These are phyloP conservation scores for Musa troglodytarum DNA, from an alignment of 176 grass and related monocot genomes.

Conservation along the genomic window DNA sequence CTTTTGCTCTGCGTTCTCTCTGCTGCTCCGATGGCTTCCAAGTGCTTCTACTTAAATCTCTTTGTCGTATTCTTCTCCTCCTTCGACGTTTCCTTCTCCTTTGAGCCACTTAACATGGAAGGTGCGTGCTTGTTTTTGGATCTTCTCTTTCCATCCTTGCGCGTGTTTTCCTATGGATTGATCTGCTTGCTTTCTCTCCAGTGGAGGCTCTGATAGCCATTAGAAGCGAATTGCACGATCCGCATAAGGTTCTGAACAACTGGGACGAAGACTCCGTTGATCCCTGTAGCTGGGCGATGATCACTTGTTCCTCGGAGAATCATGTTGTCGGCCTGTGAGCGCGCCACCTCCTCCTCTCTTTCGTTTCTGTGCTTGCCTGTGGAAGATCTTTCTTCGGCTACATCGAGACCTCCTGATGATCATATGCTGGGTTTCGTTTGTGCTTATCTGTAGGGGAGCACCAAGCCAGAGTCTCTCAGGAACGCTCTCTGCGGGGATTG, in stretches of 20 bases:
- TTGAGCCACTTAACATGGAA: constrained; percentile 15
- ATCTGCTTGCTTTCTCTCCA: constrained; percentile 1
- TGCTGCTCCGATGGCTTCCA: constrained; percentile 10
- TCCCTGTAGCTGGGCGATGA: constrained; percentile 98
- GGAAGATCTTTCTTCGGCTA: not conserved
- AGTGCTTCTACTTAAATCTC: constrained; percentile 2
- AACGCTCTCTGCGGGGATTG: constrained; percentile 61
- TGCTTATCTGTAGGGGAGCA: constrained; percentile 45
- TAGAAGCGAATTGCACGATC: constrained; percentile 58
- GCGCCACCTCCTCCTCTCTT: not conserved
- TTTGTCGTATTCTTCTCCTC: not conserved
- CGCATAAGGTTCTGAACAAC: constrained; percentile 72
- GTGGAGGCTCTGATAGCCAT: constrained; percentile 93
- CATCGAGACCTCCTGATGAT: not conserved
- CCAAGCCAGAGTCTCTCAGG: constrained; percentile 83
- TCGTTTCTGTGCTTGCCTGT: not conserved
- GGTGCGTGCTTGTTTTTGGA: not conserved
- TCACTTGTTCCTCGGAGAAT: constrained; percentile 87
- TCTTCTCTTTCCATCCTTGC: not conserved
- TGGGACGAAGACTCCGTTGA: constrained; percentile 97
- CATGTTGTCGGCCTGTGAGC: constrained; percentile 87
- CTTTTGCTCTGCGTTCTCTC: not conserved
- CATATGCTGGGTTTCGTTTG: not conserved
- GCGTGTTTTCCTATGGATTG: not conserved
- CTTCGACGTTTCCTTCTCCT: not conserved